A percentile compares a stretch with the other conserved stretches of the same genome.
Conservation (phyloP, 2,329 filamentous ascomycete genomes). For the Eurotiales sp. region DNA sequence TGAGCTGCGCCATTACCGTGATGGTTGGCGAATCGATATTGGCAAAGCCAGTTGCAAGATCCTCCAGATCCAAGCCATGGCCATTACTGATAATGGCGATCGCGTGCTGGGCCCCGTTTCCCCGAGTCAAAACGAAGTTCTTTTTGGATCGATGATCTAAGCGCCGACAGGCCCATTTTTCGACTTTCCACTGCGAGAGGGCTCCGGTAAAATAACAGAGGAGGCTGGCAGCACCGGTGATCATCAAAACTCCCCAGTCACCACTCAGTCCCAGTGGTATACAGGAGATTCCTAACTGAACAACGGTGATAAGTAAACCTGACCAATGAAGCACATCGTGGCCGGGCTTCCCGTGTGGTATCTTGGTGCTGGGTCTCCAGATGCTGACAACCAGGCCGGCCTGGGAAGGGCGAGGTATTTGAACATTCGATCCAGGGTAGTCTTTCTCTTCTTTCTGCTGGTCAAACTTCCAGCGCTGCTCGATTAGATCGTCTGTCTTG, state of each 20-base stretch:
- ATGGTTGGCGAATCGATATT: conserved; percentile 16
- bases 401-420: conserved; percentile 17
- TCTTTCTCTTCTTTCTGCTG: conserved; percentile 12
- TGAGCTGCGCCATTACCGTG: conserved; percentile 18
- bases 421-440: background rate
- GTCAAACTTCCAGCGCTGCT: conserved; percentile 15
- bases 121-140: conserved; percentile 35
- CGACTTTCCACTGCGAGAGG: conserved; percentile 41
- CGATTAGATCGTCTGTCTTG: conserved; percentile 15
- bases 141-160: conserved; percentile 21
- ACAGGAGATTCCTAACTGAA: conserved; percentile 31
- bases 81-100: conserved; percentile 36
- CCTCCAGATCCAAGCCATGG: conserved; percentile 40
- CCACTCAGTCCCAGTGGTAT: conserved; percentile 29
- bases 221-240: conserved; percentile 36
- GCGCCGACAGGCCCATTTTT: conserved; percentile 42
- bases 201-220: conserved; percentile 34
- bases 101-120: conserved; percentile 41
- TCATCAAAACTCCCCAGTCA: conserved; percentile 41
- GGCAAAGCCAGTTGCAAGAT: conserved; percentile 30
- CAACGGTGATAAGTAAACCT: conserved; percentile 20
- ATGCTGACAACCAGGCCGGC: conserved; percentile 26
- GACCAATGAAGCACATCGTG: conserved; percentile 24
- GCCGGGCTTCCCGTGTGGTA: conserved; percentile 14
- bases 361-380: conserved; percentile 19